Conservation (phyloP, 129 eudicot species). For the Lactuca saligna region DNA sequence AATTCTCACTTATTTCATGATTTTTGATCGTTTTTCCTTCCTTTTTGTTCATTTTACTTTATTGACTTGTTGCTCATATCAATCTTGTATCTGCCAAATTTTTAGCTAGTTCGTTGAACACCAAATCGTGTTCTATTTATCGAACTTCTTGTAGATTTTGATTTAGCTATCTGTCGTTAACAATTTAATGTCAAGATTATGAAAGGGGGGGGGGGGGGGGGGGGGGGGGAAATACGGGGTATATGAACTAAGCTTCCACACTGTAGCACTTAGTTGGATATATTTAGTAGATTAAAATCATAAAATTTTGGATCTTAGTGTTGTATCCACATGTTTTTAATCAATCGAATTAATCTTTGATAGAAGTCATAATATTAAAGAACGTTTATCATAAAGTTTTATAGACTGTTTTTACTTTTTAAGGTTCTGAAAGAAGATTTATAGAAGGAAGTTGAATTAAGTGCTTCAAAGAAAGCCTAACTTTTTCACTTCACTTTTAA, state of each 20-base stretch:
- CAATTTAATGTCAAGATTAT: slow-evolving; percentile 13
- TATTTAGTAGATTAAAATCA: not conserved
- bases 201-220: not conserved
- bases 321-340: not conserved
- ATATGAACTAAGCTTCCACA: too few species aligned
- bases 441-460: too few species aligned
- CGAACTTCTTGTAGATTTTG: not conserved
- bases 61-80: not conserved
- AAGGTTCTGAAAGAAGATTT: too few species aligned
- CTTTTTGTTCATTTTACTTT: not conserved
- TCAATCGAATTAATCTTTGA: not conserved
- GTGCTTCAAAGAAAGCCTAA: too few species aligned
- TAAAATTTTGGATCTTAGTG: not conserved
- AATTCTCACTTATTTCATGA: not conserved
- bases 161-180: not conserved
- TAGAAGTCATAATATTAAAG: not conserved
- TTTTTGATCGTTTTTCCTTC: not conserved
- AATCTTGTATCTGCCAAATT: slow-evolving; percentile 6
- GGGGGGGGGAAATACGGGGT: not conserved
- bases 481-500: too few species aligned
- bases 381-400: too few species aligned
- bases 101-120: not conserved
- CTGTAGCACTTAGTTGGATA: not conserved
- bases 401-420: too few species aligned
- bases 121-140: slow-evolving; percentile 2